Evolutionary conservation across 768 basidiomycete genomes (phyloP), one percentile per base, ranked within the genome.

Genomic region (Russula earlei): DNA sequence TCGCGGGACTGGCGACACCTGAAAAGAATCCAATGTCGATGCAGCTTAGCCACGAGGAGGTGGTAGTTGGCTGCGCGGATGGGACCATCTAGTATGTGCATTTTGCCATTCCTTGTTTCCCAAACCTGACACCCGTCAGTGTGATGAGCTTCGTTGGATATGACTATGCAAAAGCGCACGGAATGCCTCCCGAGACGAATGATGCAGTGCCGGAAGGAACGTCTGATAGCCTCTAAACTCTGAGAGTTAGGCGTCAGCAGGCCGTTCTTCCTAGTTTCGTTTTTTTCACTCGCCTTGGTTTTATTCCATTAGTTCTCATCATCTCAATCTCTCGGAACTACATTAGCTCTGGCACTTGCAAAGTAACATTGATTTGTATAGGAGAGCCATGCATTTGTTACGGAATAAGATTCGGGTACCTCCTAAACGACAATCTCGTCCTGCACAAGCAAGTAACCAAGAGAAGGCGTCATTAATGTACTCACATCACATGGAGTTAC

Each of bases 21-120:
- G 91, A 87, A 70, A 90, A 92, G 78, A 92, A 94, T 63, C 92
- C 91, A 8, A 92, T 92, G 91, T 87, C 87, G 59, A 87, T 95
- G 84, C 89, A 90, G 61, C 68, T 94, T 63, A 91, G 86, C 62
- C 87, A 91, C 62, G 91, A 93, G 65, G 89, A 92, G 66, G 85
- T 93, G 1, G 90, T 92, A 17, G 87, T 93, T 27, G 90, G 90
- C 0, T 92, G 90, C 73, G 88, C 88, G 25, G 90, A 92, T 68
- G 90, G 90, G 14, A 90, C 87, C 3, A 92, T 92, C 63, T 92
- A 92, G 89, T 92, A 60, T 72, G 88, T 75, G 14, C 4, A 40
- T 9, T 20, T 29, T 20, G 49, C 29, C 31, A 9, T 20, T 38
- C 50, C 17, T 31, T 31, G 38, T 52, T 36, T 24, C 53, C 67